A percentile compares a stretch with the other conserved stretches of the same genome.
phyloP scores from a whole-genome alignment of 2,329 filamentous ascomycete species.

The Phaeosphaeriaceae sp. region DNA sequence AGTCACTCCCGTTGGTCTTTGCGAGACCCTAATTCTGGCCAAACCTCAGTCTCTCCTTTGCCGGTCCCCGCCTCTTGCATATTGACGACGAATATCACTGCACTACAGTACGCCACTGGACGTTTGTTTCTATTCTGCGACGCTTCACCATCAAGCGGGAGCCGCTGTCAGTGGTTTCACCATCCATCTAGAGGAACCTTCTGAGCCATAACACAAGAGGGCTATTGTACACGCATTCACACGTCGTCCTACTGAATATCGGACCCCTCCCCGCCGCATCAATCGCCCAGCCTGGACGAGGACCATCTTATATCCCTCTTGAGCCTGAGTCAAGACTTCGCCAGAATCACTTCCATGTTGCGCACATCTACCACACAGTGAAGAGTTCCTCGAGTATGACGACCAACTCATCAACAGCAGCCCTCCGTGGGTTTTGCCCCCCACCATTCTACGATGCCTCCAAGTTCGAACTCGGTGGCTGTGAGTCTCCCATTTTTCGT shows the following conservation, averaged over 20 bases:
- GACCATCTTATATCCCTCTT: background rate
- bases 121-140: slow-evolving; percentile 27
- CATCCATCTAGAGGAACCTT: slow-evolving; percentile 27
- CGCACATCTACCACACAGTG: slow-evolving; percentile 17
- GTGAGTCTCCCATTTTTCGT: slow-evolving; percentile 58
- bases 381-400: slow-evolving; percentile 29
- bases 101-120: background rate
- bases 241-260: slow-evolving; percentile 9
- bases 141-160: slow-evolving; percentile 22
- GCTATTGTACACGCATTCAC: slow-evolving; percentile 15
- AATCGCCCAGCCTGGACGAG: background rate
- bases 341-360: slow-evolving; percentile 30
- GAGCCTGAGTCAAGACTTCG: slow-evolving; percentile 2
- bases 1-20: slow-evolving; percentile 29
- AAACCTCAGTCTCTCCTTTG: slow-evolving; percentile 29
- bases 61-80: slow-evolving; percentile 13
- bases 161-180: slow-evolving; percentile 34
- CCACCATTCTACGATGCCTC: slow-evolving; percentile 72
- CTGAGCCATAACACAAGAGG: slow-evolving; percentile 21
- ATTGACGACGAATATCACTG: background rate
- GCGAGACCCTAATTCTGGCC: slow-evolving; percentile 31
- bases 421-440: slow-evolving; percentile 64
- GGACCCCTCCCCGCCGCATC: slow-evolving; percentile 15
- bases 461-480: slow-evolving; percentile 69
- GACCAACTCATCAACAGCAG: slow-evolving; percentile 37